Percentiles rank a stretch among this genome's conserved stretches.
Conservation (phyloP, 345 rosid species). For the Geranium rotundifolium region DNA sequence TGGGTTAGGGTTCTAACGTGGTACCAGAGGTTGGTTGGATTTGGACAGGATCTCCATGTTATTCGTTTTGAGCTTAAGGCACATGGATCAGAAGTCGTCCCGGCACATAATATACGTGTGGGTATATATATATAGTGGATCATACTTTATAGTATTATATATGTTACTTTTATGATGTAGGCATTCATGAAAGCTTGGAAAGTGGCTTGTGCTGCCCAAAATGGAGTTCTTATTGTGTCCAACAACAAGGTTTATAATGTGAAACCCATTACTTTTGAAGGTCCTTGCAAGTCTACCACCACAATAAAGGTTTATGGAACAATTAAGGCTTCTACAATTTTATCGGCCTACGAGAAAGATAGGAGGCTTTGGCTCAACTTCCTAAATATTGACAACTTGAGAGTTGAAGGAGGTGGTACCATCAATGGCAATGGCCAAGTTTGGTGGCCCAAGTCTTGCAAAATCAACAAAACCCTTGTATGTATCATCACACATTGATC, state of each 20-base stretch:
- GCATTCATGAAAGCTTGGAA: slow-evolving; percentile 32
- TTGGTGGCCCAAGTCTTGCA: slow-evolving; percentile 92
- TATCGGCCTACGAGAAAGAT: slow-evolving; percentile 40
- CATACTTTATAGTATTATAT: no score
- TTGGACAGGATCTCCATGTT: no score
- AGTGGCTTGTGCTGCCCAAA: slow-evolving; percentile 42
- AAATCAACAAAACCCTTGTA: slow-evolving; percentile 59
- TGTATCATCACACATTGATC: not conserved
- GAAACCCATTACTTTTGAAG: slow-evolving; percentile 56
- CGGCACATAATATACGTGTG: no score
- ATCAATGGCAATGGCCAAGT: slow-evolving; percentile 68
- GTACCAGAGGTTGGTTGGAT: no score
- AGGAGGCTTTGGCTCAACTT: slow-evolving; percentile 51
- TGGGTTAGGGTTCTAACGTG: no score
- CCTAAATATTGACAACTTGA: slow-evolving; percentile 34
- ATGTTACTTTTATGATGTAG: slow-evolving; percentile 7
- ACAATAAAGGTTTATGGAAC: slow-evolving; percentile 58
- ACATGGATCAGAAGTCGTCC: no score
- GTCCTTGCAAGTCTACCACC: slow-evolving; percentile 61
- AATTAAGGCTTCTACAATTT: slow-evolving; percentile 41
- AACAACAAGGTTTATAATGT: slow-evolving; percentile 37
- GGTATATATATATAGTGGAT: no score
- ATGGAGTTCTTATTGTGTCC: slow-evolving; percentile 39
- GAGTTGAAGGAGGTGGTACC: slow-evolving; percentile 70
- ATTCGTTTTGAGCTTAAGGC: no score